Percentiles rank a stretch among this genome's conserved stretches.
Conservation (phyloP, 75 land plant genomes). For the Picea sitchensis region DNA sequence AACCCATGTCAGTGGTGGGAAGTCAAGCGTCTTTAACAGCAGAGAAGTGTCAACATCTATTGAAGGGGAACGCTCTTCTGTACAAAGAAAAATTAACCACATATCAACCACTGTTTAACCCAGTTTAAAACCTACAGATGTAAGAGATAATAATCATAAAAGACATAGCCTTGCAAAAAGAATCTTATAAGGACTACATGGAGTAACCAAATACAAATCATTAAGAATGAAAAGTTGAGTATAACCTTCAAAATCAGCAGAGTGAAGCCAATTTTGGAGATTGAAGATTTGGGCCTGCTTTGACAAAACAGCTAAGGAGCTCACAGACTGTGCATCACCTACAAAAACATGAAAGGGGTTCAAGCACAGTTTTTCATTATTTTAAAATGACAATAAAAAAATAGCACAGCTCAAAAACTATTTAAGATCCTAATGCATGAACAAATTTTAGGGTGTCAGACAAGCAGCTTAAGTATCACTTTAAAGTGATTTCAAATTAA, state of each 20-base stretch:
- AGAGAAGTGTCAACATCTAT: slow-evolving; percentile 32
- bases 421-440: no score
- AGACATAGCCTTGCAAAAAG: background rate
- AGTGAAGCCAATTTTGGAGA: slow-evolving; percentile 48
- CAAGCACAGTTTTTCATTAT: background rate
- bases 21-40: slow-evolving; percentile 47
- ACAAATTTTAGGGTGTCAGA: no score
- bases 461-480: no score
- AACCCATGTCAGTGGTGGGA: slow-evolving; percentile 52
- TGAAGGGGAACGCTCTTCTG: slow-evolving; percentile 16
- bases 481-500: no score
- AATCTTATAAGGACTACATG: background rate
- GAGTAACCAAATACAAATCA: background rate
- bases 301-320: slow-evolving; percentile 41
- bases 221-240: slow-evolving; percentile 9
- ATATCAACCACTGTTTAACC: background rate
- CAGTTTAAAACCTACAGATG: background rate
- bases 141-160: background rate
- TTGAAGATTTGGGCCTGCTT: slow-evolving; percentile 56
- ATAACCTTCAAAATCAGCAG: slow-evolving; percentile 21
- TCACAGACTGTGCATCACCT: slow-evolving; percentile 54
- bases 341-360: slow-evolving; percentile 4
- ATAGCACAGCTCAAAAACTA: background rate
- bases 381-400: background rate
- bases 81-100: background rate